These are phyloP conservation scores for Colletotrichum shisoi DNA, from an alignment of 2,329 filamentous ascomycete species.

Conservation along the genomic window DNA sequence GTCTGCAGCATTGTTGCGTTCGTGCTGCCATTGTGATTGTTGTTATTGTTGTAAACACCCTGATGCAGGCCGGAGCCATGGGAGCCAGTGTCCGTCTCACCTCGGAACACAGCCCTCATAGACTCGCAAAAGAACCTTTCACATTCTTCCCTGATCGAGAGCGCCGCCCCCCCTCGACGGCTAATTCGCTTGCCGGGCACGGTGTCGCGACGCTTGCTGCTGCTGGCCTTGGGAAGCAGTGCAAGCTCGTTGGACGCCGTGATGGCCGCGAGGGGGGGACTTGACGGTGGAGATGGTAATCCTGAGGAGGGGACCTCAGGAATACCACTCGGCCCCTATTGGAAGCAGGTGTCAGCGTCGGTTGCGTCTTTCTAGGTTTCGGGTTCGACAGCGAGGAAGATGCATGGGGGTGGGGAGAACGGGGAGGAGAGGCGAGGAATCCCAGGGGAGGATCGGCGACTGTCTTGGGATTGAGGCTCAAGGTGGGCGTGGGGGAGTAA, in stretches of 20 bases:
- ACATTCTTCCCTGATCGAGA: constrained; percentile 98
- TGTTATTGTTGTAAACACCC: constrained; percentile 68
- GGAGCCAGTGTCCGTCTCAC: constrained; percentile 83
- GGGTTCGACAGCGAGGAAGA: background rate
- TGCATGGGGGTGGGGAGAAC: constrained; percentile 11
- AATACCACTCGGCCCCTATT: constrained; percentile 86
- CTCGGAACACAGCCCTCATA: constrained; percentile 92
- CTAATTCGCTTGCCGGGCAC: constrained; percentile 52
- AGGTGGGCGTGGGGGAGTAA: constrained; percentile 2
- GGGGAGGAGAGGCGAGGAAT: constrained; percentile 1
- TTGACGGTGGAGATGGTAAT: constrained; percentile 83
- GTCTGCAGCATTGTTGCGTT: constrained; percentile 51
- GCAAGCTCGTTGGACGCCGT: constrained; percentile 73
- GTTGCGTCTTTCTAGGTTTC: constrained; percentile 2
- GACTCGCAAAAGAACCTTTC: constrained; percentile 99
- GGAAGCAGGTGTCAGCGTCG: constrained; percentile 39
- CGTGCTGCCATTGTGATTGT: constrained; percentile 14
- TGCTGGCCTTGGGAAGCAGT: constrained; percentile 64
- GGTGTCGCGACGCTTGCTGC: constrained; percentile 51
- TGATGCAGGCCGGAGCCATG: constrained; percentile 82
- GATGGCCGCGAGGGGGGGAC: constrained; percentile 84
- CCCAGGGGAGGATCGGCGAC: constrained; percentile 16
- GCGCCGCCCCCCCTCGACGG: constrained; percentile 89
- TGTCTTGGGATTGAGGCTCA: constrained; percentile 40
- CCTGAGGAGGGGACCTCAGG: constrained; percentile 89